A percentile compares a stretch with the other conserved stretches of the same genome.
These are phyloP conservation scores for Phytophthora constricta DNA, from an alignment of 352 stramenopile genomes.

Conservation along the genomic window DNA sequence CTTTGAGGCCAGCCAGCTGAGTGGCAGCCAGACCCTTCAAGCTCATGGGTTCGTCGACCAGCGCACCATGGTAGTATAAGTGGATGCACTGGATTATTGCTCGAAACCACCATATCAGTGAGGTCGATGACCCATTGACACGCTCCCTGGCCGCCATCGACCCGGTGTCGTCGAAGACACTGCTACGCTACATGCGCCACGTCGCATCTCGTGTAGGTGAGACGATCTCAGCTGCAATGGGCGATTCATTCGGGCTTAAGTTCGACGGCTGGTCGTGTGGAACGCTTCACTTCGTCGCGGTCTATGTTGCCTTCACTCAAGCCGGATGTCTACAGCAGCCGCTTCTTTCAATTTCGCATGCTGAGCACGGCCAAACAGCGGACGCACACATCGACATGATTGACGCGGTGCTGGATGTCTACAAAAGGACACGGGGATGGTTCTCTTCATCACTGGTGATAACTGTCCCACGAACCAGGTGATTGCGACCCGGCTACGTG, in stretches of 20 bases:
- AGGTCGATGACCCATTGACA: slow-evolving; percentile 17
- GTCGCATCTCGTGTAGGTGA: background rate
- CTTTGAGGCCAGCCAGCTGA: background rate
- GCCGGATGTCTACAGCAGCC: slow-evolving; percentile 1
- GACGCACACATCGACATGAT: no score
- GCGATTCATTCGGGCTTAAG: slow-evolving; percentile 14
- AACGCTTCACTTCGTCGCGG: slow-evolving; percentile 13
- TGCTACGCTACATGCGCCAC: background rate
- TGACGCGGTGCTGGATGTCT: no score
- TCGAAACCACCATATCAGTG: slow-evolving; percentile 10
- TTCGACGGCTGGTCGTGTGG: slow-evolving; percentile 19
- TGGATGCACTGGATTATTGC: slow-evolving; percentile 12
- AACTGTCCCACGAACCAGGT: no score
- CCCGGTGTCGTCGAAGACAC: background rate
- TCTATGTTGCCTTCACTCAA: background rate
- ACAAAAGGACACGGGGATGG: no score
- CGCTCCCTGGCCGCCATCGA: background rate
- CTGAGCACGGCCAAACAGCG: no score
- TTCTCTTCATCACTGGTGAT: no score
- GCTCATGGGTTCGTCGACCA: slow-evolving; percentile 1
- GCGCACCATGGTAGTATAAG: background rate
- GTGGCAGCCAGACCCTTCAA: background rate
- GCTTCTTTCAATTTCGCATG: no score
- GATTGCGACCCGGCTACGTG: no score
- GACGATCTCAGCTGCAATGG: background rate